Percentiles rank a stretch among this genome's conserved stretches.
Conservation (phyloP, 2,329 filamentous ascomycete genomes). For the Sporothrix curviconia region DNA sequence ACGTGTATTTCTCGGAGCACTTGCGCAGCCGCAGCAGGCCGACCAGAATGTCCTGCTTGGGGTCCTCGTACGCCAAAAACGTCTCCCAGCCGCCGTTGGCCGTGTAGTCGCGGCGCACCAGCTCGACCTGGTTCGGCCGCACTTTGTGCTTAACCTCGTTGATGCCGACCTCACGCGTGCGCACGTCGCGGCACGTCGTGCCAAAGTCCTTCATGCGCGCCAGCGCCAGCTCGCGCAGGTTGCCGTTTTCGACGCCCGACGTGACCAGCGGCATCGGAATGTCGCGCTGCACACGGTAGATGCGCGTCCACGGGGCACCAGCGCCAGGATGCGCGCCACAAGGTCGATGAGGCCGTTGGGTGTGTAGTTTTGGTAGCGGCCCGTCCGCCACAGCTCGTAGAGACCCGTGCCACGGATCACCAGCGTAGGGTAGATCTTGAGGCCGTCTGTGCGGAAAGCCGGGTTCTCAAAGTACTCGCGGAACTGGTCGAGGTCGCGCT, state of each 20-base stretch:
- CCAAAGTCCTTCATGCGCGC: constrained; percentile 99
- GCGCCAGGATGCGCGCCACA: constrained; percentile 87
- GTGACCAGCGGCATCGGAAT: constrained; percentile 99
- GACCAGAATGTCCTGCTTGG: constrained; percentile 96
- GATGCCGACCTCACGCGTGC: constrained; percentile 93
- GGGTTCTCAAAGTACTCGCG: constrained; percentile 97
- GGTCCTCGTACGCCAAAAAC: constrained; percentile 95
- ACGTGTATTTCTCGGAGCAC: constrained; percentile 87
- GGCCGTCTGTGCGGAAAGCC: constrained; percentile 87
- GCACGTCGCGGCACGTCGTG: constrained; percentile 90
- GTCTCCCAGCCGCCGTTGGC: constrained; percentile 99
- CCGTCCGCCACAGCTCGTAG: constrained; percentile 96
- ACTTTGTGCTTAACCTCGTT: constrained; percentile 99
- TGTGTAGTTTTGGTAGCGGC: constrained; percentile 96
- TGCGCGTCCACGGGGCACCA: constrained; percentile 97
- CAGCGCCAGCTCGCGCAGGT: constrained; percentile 84
- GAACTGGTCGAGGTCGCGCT: constrained; percentile 94
- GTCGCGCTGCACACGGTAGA: constrained; percentile 96
- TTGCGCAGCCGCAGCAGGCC: constrained; percentile 82
- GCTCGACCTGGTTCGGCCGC: constrained; percentile 88
- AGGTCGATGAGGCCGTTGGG: constrained; percentile 94
- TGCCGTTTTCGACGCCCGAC: constrained; percentile 95
- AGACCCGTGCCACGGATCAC: constrained; percentile 94
- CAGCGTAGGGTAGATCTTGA: constrained; percentile 97
- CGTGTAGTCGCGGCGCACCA: constrained; percentile 86